Percentiles rank a stretch among this genome's conserved stretches.
Conservation (phyloP, 192 early-diverging fungal species). For the Umbelopsis isabellina region DNA sequence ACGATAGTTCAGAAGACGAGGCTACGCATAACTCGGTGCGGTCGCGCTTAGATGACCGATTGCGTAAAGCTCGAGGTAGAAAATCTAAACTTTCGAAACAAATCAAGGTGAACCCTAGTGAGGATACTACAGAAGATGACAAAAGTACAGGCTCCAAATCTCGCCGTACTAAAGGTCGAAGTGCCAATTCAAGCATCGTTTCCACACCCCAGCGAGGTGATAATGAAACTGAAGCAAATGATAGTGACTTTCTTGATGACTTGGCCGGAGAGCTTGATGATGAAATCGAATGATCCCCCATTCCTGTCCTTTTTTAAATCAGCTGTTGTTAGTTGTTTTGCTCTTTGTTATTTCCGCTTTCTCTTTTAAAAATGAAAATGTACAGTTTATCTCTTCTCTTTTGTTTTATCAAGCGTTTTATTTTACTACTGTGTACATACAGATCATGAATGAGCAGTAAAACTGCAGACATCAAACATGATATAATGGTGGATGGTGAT, state of each 20-base stretch:
- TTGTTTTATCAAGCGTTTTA: not conserved
- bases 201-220: slow-evolving; percentile 16
- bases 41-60: slow-evolving; percentile 15
- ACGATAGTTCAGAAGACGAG: slow-evolving; percentile 45
- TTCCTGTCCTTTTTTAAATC: no score
- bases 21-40: slow-evolving; percentile 6
- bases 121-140: slow-evolving; percentile 13
- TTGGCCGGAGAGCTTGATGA: slow-evolving; percentile 56
- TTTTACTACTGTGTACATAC: slow-evolving; percentile 17
- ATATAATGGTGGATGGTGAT: not conserved
- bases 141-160: not conserved
- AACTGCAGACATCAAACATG: not conserved
- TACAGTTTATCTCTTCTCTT: slow-evolving; percentile 6
- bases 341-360: no score
- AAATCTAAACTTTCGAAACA: slow-evolving; percentile 14
- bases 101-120: not conserved
- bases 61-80: not conserved
- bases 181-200: slow-evolving; percentile 6
- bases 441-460: slow-evolving; percentile 20
- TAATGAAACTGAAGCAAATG: slow-evolving; percentile 8
- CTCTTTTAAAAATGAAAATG: not conserved
- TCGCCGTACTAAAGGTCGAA: not conserved
- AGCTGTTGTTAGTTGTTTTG: no score
- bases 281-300: slow-evolving; percentile 35
- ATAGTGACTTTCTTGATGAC: slow-evolving; percentile 44